Evolutionary conservation across 805 yeast species (phyloP), one percentile per base, ranked within the genome.

Genomic region (Kuraishia ogatae): DNA sequence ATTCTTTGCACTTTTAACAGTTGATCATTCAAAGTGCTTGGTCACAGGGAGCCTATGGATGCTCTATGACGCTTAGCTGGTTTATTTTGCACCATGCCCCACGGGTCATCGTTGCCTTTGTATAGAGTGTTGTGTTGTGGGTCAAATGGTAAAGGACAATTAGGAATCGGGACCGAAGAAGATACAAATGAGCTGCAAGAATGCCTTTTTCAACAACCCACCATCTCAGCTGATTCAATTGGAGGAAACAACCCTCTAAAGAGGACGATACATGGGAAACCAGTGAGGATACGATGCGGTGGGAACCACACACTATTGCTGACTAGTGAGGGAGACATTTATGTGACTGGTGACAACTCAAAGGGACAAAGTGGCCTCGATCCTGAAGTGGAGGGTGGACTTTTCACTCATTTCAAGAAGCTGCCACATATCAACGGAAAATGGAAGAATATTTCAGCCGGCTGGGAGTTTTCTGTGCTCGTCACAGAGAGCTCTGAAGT

Each of bases 301-400:
- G 97, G 98, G 0, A 92, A 92, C 61, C 97, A 93, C 65, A 85
- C 96, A 0, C 61, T 89, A 19, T 58, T 89, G 1, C 65, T 90
- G 7, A 65, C 79, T 13, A 71, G 68, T 1, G 68, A 75, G 51
- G 93, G 93, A 0, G 65, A 68, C 0, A 66, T 85, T 1, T 83
- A 68, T 58, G 79, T 79, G 0, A 61, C 81, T 52, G 97, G 97
- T 0, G 81, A 74, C 55, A 85, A 84, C 60, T 53, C 68, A 0
- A 54, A 58, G 48, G 84, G 87, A 1, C 91, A 87, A 65, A 77
- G 82, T 60, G 83, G 78, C 2, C n/a, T 57, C 21, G 39, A n/a
- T 19, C 53, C 53, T 20, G 7, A 5, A 17, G n/a, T 29, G 21
- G 15, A n/a, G 8, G 51, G 43, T 2, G 15, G 19, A 17, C 10